Conservation (phyloP, 2,329 filamentous ascomycete species). For the Simplicillium sp. region DNA sequence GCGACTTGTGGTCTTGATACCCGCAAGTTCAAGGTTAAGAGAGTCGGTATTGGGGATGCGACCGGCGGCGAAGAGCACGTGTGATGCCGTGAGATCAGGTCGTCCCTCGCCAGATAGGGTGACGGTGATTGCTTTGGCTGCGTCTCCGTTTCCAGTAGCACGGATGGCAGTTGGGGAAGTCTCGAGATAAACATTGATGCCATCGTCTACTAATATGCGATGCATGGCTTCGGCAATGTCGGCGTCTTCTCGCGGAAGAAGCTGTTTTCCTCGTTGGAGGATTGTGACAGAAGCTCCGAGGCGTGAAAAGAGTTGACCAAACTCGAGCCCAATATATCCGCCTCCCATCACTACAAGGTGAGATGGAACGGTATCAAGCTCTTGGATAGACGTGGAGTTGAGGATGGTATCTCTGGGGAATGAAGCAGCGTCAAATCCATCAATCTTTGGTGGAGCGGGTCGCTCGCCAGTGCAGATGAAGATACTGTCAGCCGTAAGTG, state of each 20-base stretch:
- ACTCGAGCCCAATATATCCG: constrained; percentile 43
- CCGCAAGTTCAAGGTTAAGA: constrained; percentile 29
- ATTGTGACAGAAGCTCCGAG: constrained; percentile 39
- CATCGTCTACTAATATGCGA: constrained; percentile 34
- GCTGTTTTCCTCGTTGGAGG: constrained; percentile 30
- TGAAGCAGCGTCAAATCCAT: constrained; percentile 20
- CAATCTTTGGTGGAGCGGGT: constrained; percentile 25
- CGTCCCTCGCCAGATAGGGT: constrained; percentile 13
- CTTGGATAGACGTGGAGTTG: constrained; percentile 37
- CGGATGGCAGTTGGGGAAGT: constrained; percentile 15
- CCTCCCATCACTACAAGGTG: constrained; percentile 43
- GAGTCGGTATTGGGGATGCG: constrained; percentile 38
- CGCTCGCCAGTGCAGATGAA: constrained; percentile 38
- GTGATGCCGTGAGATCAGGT: constrained; percentile 24
- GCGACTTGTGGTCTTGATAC: constrained; percentile 25
- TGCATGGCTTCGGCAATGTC: constrained; percentile 33
- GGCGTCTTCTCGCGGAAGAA: constrained; percentile 36
- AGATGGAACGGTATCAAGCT: constrained; percentile 32
- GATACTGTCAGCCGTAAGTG: constrained; percentile 27
- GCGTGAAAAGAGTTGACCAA: constrained; percentile 40
- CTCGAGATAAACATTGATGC: constrained; percentile 30
- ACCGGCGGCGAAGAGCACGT: constrained; percentile 40
- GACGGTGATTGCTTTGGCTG: too few species aligned
- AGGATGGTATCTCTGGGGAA: constrained; percentile 26
- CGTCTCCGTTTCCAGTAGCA: too few species aligned